phyloP scores from a whole-genome alignment of 164 flowering plant genomes.

The Buxus sempervirens region DNA sequence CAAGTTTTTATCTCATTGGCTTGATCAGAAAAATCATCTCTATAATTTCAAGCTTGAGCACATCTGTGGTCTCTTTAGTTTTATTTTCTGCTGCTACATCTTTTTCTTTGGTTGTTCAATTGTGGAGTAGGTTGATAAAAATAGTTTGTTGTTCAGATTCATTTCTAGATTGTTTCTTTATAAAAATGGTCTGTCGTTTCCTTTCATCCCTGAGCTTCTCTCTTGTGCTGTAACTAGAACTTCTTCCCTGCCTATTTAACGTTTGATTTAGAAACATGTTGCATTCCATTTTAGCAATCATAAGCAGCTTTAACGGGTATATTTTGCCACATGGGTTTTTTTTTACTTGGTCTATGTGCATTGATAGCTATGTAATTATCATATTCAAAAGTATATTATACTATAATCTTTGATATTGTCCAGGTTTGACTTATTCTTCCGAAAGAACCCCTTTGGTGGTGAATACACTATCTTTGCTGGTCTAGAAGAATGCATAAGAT shows the following conservation, averaged over 20 bases:
- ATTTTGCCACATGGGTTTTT: not conserved
- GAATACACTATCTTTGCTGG: constrained; percentile 97
- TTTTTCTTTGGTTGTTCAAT: not conserved
- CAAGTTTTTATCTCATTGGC: no score
- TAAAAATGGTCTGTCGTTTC: not conserved
- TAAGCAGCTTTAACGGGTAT: not conserved
- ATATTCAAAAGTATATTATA: not conserved
- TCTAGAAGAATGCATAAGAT: constrained; percentile 82
- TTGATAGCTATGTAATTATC: not conserved
- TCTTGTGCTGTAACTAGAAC: not conserved
- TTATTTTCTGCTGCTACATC: not conserved
- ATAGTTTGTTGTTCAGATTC: not conserved
- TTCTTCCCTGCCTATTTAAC: not conserved
- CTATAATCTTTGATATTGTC: constrained; percentile 13
- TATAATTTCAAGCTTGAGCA: not conserved
- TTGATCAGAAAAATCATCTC: not conserved
- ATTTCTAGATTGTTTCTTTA: not conserved
- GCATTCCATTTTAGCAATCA: not conserved
- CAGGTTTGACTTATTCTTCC: constrained; percentile 95
- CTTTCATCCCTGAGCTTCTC: not conserved
- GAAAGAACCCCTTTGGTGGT: constrained; percentile 97
- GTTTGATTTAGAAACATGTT: not conserved
- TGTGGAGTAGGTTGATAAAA: not conserved
- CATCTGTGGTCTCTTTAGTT: not conserved
- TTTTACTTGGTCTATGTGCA: not conserved